Percentiles rank a stretch among this genome's conserved stretches.
phyloP scores from a whole-genome alignment of 768 basidiomycete genomes.

The Sporobolomyces phaffii region DNA sequence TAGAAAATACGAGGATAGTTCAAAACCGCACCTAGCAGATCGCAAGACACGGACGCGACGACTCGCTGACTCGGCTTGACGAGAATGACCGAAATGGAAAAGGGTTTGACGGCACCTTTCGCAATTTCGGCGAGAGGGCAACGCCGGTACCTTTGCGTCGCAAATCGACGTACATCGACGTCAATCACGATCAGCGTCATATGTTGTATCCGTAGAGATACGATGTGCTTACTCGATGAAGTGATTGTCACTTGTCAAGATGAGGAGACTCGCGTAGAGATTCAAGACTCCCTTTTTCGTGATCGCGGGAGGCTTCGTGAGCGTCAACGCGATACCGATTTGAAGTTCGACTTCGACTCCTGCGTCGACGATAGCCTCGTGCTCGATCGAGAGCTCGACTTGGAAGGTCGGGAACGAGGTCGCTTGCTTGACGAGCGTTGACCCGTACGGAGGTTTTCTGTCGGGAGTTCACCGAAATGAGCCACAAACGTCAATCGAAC shows the following conservation, averaged over 20 bases:
- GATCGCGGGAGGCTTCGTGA: slow-evolving; percentile 6
- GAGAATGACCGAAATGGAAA: slow-evolving; percentile 25
- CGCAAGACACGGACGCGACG: slow-evolving; percentile 32
- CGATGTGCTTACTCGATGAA: slow-evolving; percentile 37
- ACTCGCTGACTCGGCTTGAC: slow-evolving; percentile 40
- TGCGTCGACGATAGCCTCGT: slow-evolving; percentile 6
- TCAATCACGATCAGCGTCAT: too few relatives aligned
- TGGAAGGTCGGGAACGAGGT: slow-evolving; percentile 27
- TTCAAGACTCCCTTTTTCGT: slow-evolving; percentile 20
- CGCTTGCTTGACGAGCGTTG: slow-evolving; percentile 20
- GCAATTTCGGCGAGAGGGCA: slow-evolving; percentile 19
- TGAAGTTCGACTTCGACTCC: slow-evolving; percentile 25
- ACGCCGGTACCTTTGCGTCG: too few relatives aligned
- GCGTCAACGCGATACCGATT: slow-evolving; percentile 16
- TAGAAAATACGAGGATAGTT: too few relatives aligned
- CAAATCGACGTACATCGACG: too few relatives aligned
- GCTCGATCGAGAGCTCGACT: background rate
- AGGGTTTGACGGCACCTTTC: slow-evolving; percentile 16
- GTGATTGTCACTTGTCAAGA: slow-evolving; percentile 30
- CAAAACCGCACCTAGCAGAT: slow-evolving; percentile 29
- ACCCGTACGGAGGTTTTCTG: slow-evolving; percentile 36
- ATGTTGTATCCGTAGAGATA: too few relatives aligned
- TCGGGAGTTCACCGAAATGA: background rate
- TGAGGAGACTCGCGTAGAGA: slow-evolving; percentile 12
- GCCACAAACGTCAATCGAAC: background rate